Conservation (phyloP, 306 rosid species). For the Canavalia gladiata region DNA sequence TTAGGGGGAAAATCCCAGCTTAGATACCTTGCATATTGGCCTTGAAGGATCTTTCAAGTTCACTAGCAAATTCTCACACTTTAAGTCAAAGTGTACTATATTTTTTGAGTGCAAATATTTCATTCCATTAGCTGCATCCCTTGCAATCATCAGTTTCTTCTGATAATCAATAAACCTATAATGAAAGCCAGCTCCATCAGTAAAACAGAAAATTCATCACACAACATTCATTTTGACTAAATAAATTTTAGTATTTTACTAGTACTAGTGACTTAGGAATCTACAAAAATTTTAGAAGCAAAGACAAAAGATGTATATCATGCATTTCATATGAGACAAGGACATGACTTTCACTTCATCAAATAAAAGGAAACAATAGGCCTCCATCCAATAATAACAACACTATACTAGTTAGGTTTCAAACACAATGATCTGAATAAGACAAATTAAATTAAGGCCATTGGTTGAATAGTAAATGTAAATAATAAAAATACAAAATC, state of each 20-base stretch:
- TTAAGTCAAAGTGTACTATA: slow-evolving; percentile 91
- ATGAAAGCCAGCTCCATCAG: slow-evolving; percentile 23
- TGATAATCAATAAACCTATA: slow-evolving; percentile 86
- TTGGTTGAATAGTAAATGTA: too few species aligned
- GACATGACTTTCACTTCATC: not conserved
- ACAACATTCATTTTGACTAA: not conserved
- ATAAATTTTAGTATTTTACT: not conserved
- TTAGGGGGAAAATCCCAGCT: not conserved
- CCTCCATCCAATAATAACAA: slow-evolving; percentile 4
- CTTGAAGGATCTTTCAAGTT: slow-evolving; percentile 83
- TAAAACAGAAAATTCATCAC: slow-evolving; percentile 28
- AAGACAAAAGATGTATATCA: slow-evolving; percentile 30
- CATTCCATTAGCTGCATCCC: slow-evolving; percentile 98
- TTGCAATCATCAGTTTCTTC: slow-evolving; percentile 86
- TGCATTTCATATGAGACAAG: slow-evolving; percentile 7
- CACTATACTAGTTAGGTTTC: not conserved
- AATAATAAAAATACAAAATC: too few species aligned
- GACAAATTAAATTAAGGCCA: not conserved
- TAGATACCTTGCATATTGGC: slow-evolving; percentile 90
- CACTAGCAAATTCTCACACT: slow-evolving; percentile 92
- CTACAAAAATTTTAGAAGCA: slow-evolving; percentile 34
- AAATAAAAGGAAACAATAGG: not conserved
- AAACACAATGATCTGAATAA: not conserved
- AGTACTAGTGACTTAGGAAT: not conserved
- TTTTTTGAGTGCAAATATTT: slow-evolving; percentile 90